phyloP scores from a whole-genome alignment of 2,329 filamentous ascomycete genomes.

The Talaromyces sp. region DNA sequence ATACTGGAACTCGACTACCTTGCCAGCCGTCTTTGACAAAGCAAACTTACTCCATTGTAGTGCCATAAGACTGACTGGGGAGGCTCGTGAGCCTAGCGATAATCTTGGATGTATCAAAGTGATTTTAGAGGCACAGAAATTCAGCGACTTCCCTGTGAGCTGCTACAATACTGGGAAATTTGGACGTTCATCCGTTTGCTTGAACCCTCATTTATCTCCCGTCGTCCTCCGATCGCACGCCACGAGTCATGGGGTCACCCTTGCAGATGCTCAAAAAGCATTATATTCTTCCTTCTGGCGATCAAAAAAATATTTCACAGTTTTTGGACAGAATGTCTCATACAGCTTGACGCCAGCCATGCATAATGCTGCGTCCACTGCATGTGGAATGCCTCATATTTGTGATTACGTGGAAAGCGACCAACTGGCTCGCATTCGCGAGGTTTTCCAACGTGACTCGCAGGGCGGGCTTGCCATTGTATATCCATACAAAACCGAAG shows the following conservation, averaged over 20 bases:
- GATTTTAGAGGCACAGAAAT: slow-evolving; percentile 56
- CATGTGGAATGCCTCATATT: slow-evolving; percentile 65
- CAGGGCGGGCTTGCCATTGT: slow-evolving; percentile 72
- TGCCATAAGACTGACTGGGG: slow-evolving; percentile 10
- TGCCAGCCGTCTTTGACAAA: slow-evolving; percentile 5
- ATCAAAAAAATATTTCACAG: slow-evolving; percentile 68
- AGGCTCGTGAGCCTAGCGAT: background rate
- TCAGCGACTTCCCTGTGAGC: slow-evolving; percentile 57
- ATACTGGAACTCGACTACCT: slow-evolving; percentile 3
- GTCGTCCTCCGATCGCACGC: slow-evolving; percentile 54
- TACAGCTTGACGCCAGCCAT: slow-evolving; percentile 75
- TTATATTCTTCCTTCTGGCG: slow-evolving; percentile 65
- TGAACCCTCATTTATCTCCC: slow-evolving; percentile 63
- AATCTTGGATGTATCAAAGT: slow-evolving; percentile 31
- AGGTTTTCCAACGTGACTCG: slow-evolving; percentile 60
- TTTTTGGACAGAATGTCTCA: slow-evolving; percentile 68
- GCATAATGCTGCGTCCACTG: slow-evolving; percentile 67
- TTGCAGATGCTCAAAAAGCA: slow-evolving; percentile 61
- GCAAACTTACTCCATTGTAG: slow-evolving; percentile 7
- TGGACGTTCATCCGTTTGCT: slow-evolving; percentile 63
- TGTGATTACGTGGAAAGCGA: slow-evolving; percentile 64
- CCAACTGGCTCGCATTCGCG: slow-evolving; percentile 60
- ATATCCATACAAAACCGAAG: slow-evolving; percentile 70
- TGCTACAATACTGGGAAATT: slow-evolving; percentile 63
- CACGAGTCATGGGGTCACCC: slow-evolving; percentile 52